These are phyloP conservation scores for Colletotrichum paranaense DNA, from an alignment of 2,329 filamentous ascomycete genomes.

Conservation along the genomic window DNA sequence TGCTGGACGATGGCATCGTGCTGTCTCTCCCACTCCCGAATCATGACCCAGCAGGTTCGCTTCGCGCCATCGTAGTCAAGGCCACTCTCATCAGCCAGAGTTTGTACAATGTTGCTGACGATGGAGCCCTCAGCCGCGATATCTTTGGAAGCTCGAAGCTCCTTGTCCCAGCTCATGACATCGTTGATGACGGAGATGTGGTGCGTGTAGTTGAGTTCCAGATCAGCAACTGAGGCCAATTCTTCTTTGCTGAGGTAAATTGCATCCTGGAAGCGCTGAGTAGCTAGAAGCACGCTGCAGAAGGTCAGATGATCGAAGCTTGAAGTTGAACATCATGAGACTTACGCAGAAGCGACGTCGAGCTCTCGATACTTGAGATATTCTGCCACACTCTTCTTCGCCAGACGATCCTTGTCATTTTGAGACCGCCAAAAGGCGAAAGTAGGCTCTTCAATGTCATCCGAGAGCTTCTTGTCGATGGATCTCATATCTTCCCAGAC, in stretches of 20 bases:
- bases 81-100: constrained; percentile 1
- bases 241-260: neutral
- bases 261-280: neutral
- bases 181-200: constrained; percentile 17
- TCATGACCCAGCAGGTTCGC: constrained; percentile 29
- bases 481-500: constrained; percentile 2
- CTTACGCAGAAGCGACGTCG: constrained; percentile 9
- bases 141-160: neutral
- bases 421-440: constrained; percentile 13
- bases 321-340: neutral
- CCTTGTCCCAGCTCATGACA: constrained; percentile 14
- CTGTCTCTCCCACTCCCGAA: constrained; percentile 29
- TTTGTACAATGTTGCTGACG: constrained; percentile 3
- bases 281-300: neutral
- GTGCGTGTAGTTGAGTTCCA: constrained; percentile 10
- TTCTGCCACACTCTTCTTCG: constrained; percentile 2
- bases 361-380: constrained; percentile 11
- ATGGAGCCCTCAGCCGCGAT: neutral
- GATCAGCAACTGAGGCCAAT: neutral
- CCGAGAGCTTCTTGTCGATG: neutral
- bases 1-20: constrained; percentile 6
- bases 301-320: neutral
- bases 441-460: constrained; percentile 3
- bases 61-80: constrained; percentile 17
- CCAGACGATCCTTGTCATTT: constrained; percentile 2